Evolutionary conservation across 495 filamentous ascomycete species (phyloP).

Genomic region (Aeminium ludgeri): DNA sequence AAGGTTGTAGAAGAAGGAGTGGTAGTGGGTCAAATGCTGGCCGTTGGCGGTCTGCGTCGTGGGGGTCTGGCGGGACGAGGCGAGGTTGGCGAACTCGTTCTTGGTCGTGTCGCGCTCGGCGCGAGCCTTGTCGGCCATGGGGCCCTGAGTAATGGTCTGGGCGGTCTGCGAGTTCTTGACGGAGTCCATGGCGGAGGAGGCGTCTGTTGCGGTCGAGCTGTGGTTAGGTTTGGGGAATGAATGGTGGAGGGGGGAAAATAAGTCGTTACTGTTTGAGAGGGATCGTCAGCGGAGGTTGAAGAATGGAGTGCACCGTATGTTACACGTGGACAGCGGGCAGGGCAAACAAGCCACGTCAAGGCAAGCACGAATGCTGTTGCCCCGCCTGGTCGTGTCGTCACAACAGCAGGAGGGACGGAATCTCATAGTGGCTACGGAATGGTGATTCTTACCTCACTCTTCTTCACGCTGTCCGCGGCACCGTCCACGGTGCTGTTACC

Average conservation of each 20-base stretch:
- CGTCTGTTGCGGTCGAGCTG: conserved; percentile 16
- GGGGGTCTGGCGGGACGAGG: conserved; percentile 51
- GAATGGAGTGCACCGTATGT: neutral
- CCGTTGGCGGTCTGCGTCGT: conserved; percentile 56
- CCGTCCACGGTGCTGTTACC: conserved; percentile 6
- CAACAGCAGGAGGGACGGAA: neutral
- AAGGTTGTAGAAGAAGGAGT: conserved; percentile 85
- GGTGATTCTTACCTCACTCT: conserved; percentile 25
- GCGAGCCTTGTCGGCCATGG: conserved; percentile 62
- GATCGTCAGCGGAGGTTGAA: neutral
- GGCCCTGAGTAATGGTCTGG: conserved; percentile 36
- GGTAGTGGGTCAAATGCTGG: conserved; percentile 86
- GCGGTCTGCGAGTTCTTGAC: conserved; percentile 24
- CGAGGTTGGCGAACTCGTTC: conserved; percentile 59
- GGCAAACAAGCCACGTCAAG: neutral
- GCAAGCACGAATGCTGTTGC: neutral
- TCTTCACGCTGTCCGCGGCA: conserved; percentile 17
- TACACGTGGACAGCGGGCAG: neutral
- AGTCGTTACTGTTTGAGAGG: neutral
- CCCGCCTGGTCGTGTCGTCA: neutral
- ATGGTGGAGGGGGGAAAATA: neutral
- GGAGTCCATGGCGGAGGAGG: conserved; percentile 25
- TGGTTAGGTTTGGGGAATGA: neutral
- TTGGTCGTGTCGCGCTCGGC: conserved; percentile 53
- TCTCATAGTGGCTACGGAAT: neutral